A percentile compares a stretch with the other conserved stretches of the same genome.
Evolutionary conservation across 2,329 filamentous ascomycete species (phyloP).

Genomic region (Mycocentrospora acerina): DNA sequence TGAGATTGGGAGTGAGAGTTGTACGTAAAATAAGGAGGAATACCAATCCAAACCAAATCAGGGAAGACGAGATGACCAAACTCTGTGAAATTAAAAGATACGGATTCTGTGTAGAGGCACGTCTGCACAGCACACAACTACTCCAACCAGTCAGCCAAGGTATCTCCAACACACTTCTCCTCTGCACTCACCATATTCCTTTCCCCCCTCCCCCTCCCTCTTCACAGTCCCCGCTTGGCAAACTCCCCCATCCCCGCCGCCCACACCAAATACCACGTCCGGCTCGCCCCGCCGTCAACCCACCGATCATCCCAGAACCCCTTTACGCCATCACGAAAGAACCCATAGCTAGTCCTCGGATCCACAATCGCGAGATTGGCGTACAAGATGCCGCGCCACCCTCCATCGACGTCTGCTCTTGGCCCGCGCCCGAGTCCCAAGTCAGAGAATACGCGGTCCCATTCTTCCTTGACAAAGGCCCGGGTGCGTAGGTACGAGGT

Average conservation of each 20-base stretch:
- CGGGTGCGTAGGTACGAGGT: conserved; percentile 66
- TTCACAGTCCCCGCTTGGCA: conserved; percentile 3
- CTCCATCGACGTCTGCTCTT: conserved; percentile 49
- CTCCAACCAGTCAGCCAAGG: no score
- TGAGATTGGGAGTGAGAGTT: no score
- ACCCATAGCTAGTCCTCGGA: conserved; percentile 67
- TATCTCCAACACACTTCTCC: no score
- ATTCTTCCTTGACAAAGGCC: conserved; percentile 71
- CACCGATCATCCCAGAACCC: conserved; percentile 56
- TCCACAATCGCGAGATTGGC: conserved; percentile 80
- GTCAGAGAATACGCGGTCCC: conserved; percentile 68
- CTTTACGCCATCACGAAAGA: conserved; percentile 70
- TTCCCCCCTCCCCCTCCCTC: no score
- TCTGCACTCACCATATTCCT: no score
- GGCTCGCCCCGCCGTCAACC: conserved; percentile 74
- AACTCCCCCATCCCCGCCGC: conserved; percentile 28
- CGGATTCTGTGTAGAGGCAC: no score
- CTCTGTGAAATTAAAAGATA: no score
- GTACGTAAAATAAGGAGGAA: no score
- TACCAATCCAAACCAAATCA: no score
- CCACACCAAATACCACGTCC: conserved; percentile 39
- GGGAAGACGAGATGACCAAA: no score
- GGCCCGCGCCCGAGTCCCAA: conserved; percentile 53
- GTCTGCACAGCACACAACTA: no score
- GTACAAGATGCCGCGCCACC: conserved; percentile 84